These are phyloP conservation scores for barrel medic (Medicago truncatula) DNA, from an alignment of 306 rosid genomes.

Conservation along the genomic window DNA sequence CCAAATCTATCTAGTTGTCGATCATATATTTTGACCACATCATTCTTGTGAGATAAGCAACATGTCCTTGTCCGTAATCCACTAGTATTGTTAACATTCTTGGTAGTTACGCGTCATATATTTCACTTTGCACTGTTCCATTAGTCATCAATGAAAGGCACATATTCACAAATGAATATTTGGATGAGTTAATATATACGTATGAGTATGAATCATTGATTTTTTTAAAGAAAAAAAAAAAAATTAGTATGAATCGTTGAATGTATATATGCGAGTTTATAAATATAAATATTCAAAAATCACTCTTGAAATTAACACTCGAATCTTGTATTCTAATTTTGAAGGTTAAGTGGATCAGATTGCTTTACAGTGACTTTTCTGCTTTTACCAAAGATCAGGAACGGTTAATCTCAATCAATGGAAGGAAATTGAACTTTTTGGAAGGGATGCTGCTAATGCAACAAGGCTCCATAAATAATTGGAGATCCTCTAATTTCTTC, in stretches of 20 bases:
- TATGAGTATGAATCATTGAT: not conserved
- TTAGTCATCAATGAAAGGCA: constrained; percentile 22
- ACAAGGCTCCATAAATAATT: constrained; percentile 76
- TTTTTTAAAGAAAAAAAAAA: too few relatives aligned
- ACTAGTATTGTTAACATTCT: not conserved
- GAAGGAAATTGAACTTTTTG: constrained; percentile 66
- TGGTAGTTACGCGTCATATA: not conserved
- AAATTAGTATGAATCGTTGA: not conserved
- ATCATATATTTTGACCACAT: constrained; percentile 5
- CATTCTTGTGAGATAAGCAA: not conserved
- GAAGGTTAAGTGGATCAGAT: constrained; percentile 79
- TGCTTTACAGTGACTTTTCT: constrained; percentile 72
- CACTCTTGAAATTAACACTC: not conserved
- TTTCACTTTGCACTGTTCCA: constrained; percentile 25
- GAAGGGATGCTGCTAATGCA: constrained; percentile 77
- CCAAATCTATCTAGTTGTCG: constrained; percentile 35
- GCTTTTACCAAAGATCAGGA: constrained; percentile 56
- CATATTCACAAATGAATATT: not conserved
- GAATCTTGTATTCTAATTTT: too few relatives aligned
- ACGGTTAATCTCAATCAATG: constrained; percentile 58
- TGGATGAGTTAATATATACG: not conserved
- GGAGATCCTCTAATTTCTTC: constrained; percentile 90
- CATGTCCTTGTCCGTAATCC: constrained; percentile 17
- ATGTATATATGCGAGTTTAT: too few relatives aligned
- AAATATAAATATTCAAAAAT: too few relatives aligned